Evolutionary conservation across 306 rosid genomes (phyloP).

Genomic region (Vigna unguiculata): DNA sequence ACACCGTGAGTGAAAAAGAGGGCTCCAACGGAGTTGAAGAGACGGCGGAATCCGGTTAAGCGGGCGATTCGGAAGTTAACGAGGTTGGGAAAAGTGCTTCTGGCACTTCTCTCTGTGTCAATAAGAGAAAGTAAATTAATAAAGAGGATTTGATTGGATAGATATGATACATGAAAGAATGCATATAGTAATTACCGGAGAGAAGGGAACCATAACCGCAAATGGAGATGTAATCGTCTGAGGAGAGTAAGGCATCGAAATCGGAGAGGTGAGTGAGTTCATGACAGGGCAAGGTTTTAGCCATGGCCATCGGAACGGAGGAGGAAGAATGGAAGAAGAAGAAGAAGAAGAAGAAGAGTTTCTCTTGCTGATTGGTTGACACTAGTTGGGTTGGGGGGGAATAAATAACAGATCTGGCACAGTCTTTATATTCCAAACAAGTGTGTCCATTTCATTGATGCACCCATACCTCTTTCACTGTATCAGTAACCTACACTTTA

Average conservation of each 20-base stretch:
- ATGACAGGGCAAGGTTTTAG: not conserved
- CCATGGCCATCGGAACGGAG: not conserved
- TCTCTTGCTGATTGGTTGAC: not conserved
- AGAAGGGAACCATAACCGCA: slow-evolving; percentile 95
- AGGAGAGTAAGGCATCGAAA: slow-evolving; percentile 46
- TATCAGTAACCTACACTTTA: not conserved
- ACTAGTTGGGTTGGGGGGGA: not conserved
- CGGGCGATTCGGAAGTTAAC: slow-evolving; percentile 71
- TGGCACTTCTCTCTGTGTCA: slow-evolving; percentile 74
- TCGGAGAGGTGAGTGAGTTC: not conserved
- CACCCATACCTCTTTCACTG: not conserved
- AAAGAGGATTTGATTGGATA: not conserved
- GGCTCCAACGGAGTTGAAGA: slow-evolving; percentile 66
- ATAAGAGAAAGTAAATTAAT: too few relatives aligned
- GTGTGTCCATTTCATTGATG: not conserved
- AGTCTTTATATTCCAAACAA: not conserved
- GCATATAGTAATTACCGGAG: slow-evolving; percentile 56
- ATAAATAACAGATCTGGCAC: not conserved
- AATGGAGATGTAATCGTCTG: slow-evolving; percentile 68
- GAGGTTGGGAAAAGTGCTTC: slow-evolving; percentile 81
- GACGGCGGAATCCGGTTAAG: slow-evolving; percentile 82
- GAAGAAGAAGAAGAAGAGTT: not conserved
- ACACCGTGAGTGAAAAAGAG: slow-evolving; percentile 73
- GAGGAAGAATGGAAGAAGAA: not conserved
- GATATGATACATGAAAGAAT: not conserved